Evolutionary conservation across 2,329 filamentous ascomycete species (phyloP).

Genomic region (Byssoonygena ceratinophila): DNA sequence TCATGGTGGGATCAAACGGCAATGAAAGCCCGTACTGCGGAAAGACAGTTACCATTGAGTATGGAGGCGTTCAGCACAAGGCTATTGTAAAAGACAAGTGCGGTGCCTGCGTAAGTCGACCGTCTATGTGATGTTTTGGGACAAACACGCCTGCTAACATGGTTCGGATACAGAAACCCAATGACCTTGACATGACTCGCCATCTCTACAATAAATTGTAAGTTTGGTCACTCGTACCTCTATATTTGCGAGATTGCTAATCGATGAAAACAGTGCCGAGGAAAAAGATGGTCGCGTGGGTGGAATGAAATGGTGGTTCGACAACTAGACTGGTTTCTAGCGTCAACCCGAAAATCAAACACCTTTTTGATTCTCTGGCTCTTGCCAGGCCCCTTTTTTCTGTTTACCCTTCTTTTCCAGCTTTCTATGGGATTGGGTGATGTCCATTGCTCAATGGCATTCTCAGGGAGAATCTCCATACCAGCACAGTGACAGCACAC

Average conservation of each 20-base stretch:
- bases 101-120: conserved; percentile 49
- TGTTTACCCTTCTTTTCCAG: conserved; percentile 1
- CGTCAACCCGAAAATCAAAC: background rate
- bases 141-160: conserved; percentile 37
- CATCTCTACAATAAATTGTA: conserved; percentile 29
- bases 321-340: conserved; percentile 14
- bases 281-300: conserved; percentile 32
- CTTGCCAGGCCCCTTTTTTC: background rate
- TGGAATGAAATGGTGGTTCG: conserved; percentile 36
- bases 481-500: background rate
- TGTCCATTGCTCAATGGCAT: background rate
- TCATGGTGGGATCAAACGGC: conserved; percentile 51
- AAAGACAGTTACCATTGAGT: conserved; percentile 53
- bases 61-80: conserved; percentile 47
- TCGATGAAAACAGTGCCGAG: conserved; percentile 21
- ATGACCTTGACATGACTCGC: conserved; percentile 23
- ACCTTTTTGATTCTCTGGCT: background rate
- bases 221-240: background rate
- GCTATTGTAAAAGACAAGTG: conserved; percentile 65
- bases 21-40: conserved; percentile 63
- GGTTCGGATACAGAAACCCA: conserved; percentile 25
- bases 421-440: background rate
- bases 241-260: background rate
- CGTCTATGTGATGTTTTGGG: conserved; percentile 16
- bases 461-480: conserved; percentile 3